Conservation (phyloP, 345 rosid species). For the Gossypioides kirkii region DNA sequence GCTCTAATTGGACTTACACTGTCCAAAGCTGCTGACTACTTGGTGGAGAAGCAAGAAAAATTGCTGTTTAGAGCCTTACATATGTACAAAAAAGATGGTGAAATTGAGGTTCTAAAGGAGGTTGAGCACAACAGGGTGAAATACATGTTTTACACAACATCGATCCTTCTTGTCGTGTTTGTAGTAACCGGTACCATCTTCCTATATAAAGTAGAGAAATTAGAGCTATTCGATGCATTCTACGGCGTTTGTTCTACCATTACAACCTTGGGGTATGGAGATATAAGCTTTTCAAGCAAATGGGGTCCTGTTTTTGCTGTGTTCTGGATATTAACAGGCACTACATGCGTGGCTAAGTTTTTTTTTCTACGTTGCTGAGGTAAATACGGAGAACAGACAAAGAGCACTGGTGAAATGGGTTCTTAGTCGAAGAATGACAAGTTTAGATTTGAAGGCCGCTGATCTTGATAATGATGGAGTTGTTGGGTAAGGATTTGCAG, state of each 20-base stretch:
- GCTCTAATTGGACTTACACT: slow-evolving; percentile 53
- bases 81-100: slow-evolving; percentile 33
- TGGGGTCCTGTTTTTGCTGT: slow-evolving; percentile 61
- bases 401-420: slow-evolving; percentile 61
- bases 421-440: slow-evolving; percentile 50
- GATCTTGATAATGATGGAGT: slow-evolving; percentile 70
- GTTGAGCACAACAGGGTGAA: slow-evolving; percentile 40
- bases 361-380: slow-evolving; percentile 56
- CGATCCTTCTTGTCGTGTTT: slow-evolving; percentile 35
- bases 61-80: slow-evolving; percentile 59
- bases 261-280: slow-evolving; percentile 86
- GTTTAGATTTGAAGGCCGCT: slow-evolving; percentile 71
- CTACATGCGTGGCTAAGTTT: slow-evolving; percentile 45
- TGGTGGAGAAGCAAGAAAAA: slow-evolving; percentile 77
- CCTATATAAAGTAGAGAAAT: slow-evolving; percentile 37
- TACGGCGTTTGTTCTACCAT: slow-evolving; percentile 78
- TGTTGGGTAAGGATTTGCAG: slow-evolving; percentile 51
- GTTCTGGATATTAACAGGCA: slow-evolving; percentile 61
- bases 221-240: slow-evolving; percentile 49
- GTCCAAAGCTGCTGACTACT: slow-evolving; percentile 67
- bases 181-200: slow-evolving; percentile 45
- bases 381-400: slow-evolving; percentile 55
- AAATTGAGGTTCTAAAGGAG: slow-evolving; percentile 44
- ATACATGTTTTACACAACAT: slow-evolving; percentile 46
- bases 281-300: slow-evolving; percentile 52